These are phyloP conservation scores for Kodamaea derodonti DNA, from an alignment of 1,139 yeast genomes.

Conservation along the genomic window DNA sequence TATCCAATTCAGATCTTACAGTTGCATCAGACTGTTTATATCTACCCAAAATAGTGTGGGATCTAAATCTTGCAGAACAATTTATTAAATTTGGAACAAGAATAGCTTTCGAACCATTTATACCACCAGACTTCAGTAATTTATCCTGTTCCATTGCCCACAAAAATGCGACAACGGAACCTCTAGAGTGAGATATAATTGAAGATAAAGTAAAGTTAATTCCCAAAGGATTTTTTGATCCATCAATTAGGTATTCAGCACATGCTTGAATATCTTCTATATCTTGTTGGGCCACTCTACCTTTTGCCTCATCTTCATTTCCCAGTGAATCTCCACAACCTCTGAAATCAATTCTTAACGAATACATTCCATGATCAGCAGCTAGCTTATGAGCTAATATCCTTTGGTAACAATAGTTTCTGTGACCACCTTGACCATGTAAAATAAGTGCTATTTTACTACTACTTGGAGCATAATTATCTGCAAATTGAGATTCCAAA, in stretches of 20 bases:
- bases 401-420: conserved; percentile 73
- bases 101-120: conserved; percentile 23
- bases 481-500: conserved; percentile 19
- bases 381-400: conserved; percentile 61
- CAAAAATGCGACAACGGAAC: conserved; percentile 69
- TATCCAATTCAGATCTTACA: neutral
- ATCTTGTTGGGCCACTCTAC: conserved; percentile 63
- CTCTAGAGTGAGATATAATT: conserved; percentile 76
- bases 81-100: conserved; percentile 65
- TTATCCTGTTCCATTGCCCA: conserved; percentile 56
- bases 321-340: conserved; percentile 79
- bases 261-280: conserved; percentile 60
- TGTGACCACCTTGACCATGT: conserved; percentile 86
- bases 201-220: conserved; percentile 47
- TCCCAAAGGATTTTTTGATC: conserved; percentile 33
- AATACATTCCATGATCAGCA: conserved; percentile 53
- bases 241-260: conserved; percentile 40
- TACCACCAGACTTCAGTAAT: conserved; percentile 22
- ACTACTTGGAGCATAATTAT: conserved; percentile 34
- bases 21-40: conserved; percentile 18
- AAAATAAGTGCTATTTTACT: conserved; percentile 37
- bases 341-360: conserved; percentile 78
- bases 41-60: conserved; percentile 34
- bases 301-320: conserved; percentile 36
- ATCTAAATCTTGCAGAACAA: conserved; percentile 62